Base-by-base conservation (phyloP, 768 basidiomycete genomes). In the Brasilioporus rufonigricans region DNA sequence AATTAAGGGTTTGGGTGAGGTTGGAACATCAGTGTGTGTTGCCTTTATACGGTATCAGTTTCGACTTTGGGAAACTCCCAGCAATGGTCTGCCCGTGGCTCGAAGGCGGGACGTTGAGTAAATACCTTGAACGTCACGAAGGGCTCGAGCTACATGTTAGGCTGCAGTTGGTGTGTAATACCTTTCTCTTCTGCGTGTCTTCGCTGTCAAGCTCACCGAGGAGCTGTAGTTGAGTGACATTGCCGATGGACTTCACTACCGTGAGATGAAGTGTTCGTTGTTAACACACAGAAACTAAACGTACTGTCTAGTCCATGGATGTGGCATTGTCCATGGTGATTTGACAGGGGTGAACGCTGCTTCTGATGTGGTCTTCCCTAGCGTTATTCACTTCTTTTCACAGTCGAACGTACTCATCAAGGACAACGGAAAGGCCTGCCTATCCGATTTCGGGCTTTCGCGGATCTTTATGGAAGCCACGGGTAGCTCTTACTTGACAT, bases 301-400 rank as follows among this genome's bases (percentile, higher is more conserved):
- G 11, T 18, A 19, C 6, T n/a, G 0, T 4, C 2, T 24, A 64
- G 62, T 64, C n/a, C 53, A 61, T 10, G 59, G 56, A 19, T 64
- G 62, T 24, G 59, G 63, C 10, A 58, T 80, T 26, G 66, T 78
- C 14, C 80, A 78, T 47, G 77, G 78, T 1, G 78, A 80, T 46
- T 65, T 80, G 21, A 77, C 76, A 55, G 77, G 74, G 19, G 77
- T 77, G 48, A 44, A 65, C 63, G 36, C 23, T 43, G n/a, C n/a
- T 16, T 11, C 23, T 5, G 3, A 32, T 10, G 11, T 39, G 35
- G 3, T 43, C 18, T 44, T n/a, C 16, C 32, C 11, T 52, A 16
- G 10, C 14, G 14, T 41, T 19, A 39, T 31, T 55, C 16, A 57
- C 38, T 5, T 49, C 29, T 19, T 33, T 21, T 31, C 3, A 14